Evolutionary conservation across 148 eudicot genomes (phyloP).

Genomic region (Arctostaphylos glauca): DNA sequence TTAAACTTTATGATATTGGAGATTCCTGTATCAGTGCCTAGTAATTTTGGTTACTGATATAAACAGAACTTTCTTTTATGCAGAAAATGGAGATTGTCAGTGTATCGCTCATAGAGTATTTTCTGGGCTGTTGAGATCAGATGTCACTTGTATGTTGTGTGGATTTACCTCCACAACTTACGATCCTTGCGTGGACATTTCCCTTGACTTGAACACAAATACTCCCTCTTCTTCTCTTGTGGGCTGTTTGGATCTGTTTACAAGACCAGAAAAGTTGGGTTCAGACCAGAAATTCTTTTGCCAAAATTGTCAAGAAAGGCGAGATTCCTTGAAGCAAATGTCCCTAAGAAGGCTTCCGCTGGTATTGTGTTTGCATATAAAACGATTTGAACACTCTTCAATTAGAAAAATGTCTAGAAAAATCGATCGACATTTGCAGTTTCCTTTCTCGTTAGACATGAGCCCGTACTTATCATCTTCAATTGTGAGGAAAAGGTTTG

Average conservation of each 20-base stretch:
- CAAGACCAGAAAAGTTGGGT: constrained; percentile 62
- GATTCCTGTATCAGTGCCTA: not conserved
- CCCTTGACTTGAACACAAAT: constrained; percentile 51
- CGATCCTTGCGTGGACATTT: constrained; percentile 64
- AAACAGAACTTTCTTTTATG: constrained; percentile 20
- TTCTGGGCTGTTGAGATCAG: constrained; percentile 63
- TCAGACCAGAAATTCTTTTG: constrained; percentile 64
- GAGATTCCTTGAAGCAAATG: constrained; percentile 64
- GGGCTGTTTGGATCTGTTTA: constrained; percentile 61
- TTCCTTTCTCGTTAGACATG: constrained; percentile 70
- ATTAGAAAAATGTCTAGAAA: constrained; percentile 49
- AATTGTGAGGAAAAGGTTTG: constrained; percentile 49
- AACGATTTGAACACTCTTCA: constrained; percentile 64
- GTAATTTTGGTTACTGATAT: not conserved
- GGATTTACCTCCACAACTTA: constrained; percentile 66
- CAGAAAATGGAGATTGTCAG: constrained; percentile 61
- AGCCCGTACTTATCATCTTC: constrained; percentile 59
- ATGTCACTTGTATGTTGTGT: constrained; percentile 62
- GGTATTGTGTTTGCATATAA: constrained; percentile 57
- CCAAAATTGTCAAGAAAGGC: constrained; percentile 53
- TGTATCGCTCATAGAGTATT: constrained; percentile 69
- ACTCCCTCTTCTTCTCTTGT: constrained; percentile 31
- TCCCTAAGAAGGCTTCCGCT: constrained; percentile 56
- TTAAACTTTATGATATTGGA: not conserved
- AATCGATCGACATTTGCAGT: constrained; percentile 58